Evolutionary conservation across 345 rosid genomes (phyloP), one percentile per base, ranked within the genome.

Genomic region (Lepidium aucheri): DNA sequence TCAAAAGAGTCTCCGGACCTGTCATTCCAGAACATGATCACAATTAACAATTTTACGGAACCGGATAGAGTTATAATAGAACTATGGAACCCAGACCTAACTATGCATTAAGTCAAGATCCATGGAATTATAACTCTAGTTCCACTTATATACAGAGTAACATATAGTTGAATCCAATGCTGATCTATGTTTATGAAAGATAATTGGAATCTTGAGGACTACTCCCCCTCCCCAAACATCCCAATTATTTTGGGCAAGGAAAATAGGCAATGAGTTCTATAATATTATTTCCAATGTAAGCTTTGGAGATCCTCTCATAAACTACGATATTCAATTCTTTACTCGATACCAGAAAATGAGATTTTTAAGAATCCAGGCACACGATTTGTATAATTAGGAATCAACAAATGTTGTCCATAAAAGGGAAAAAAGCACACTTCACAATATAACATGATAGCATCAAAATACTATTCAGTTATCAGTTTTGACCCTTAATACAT

Each of bases 1-100:
- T 82, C 65, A 90, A 70, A 77, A 93, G 96, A 73, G 74, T 66
- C 76, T 88, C 97, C 10, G 97, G 94, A 73, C 98, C 98, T 93
- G 77, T 73, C 53, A 77, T 47, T 51, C 10, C 57, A 42, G 28
- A 68, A 61, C 50, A 73, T 52, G n/a, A 59, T 59, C 55, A 65
- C 67, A 22, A n/a, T n/a, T n/a, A n/a, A n/a, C 5, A 34, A 45
- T 24, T 30, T 20, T 9, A 26, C 7, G 28, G 46, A 22, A 49
- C 39, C 9, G 5, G 56, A 45, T 22, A 15, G 46, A 45, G 39
- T 30, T 55, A 34, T 17, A 41, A 67, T 9, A 24, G 26, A 24
- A 24, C 4, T 24, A 24, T 24, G 26, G 26, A 24, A 24, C 26
- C 26, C 4, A 24, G 26, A 24, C 26, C 26, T 24, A 24, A 2